phyloP scores from a whole-genome alignment of 2,329 filamentous ascomycete genomes.

The Keithomyces neogunnii region DNA sequence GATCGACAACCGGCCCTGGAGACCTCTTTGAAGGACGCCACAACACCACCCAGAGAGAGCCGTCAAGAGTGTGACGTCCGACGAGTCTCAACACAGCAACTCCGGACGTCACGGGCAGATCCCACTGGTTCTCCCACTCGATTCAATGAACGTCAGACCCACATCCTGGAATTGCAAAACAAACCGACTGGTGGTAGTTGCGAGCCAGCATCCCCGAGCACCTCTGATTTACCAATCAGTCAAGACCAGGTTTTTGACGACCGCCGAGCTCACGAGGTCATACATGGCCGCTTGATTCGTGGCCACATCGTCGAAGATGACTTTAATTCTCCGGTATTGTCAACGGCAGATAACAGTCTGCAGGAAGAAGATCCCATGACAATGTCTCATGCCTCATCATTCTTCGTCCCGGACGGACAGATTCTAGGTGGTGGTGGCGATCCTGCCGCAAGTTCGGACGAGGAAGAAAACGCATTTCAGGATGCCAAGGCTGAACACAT shows the following conservation, averaged over 20 bases:
- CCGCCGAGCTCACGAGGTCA: constrained; percentile 78
- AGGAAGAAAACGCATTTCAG: constrained; percentile 84
- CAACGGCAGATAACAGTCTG: constrained; percentile 56
- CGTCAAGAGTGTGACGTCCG: constrained; percentile 13
- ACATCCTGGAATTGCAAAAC: constrained; percentile 7
- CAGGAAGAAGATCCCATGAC: constrained; percentile 74
- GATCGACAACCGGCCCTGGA: constrained; percentile 38
- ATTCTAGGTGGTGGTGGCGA: constrained; percentile 76
- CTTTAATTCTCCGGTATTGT: constrained; percentile 69
- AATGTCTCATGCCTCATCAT: constrained; percentile 70
- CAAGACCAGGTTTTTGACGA: constrained; percentile 58
- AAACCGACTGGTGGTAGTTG: constrained; percentile 10
- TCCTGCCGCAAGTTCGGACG: constrained; percentile 73
- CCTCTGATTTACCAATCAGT: constrained; percentile 19
- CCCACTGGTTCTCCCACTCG: constrained; percentile 35
- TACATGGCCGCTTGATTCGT: constrained; percentile 81
- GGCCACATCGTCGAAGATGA: constrained; percentile 95
- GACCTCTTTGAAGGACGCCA: constrained; percentile 14
- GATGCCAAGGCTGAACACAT: constrained; percentile 81
- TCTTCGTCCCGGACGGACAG: constrained; percentile 62
- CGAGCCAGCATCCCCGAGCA: constrained; percentile 14
- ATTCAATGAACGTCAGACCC: constrained; percentile 16
- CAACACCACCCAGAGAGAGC: constrained; percentile 10
- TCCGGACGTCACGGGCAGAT: constrained; percentile 23
- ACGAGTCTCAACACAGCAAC: constrained; percentile 10